phyloP scores from a whole-genome alignment of 2,329 filamentous ascomycete genomes.

The Verticillium nonalfalfae region DNA sequence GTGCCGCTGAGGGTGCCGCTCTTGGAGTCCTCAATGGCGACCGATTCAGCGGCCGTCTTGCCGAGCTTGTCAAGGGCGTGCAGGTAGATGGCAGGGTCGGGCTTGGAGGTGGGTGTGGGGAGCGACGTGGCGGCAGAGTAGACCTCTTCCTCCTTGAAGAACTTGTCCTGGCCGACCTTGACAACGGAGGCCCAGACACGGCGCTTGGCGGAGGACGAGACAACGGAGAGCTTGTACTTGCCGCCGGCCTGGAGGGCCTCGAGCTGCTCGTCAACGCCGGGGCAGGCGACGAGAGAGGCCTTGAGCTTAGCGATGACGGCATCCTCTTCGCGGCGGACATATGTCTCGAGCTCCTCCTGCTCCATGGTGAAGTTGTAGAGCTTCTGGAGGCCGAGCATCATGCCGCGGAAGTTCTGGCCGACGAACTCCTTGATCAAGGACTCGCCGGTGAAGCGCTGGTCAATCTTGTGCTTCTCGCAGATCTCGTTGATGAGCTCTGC shows the following conservation, averaged over 20 bases:
- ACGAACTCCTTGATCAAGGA: constrained; percentile 82
- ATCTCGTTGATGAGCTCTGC: constrained; percentile 86
- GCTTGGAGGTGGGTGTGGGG: constrained; percentile 77
- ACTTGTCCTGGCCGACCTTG: constrained; percentile 74
- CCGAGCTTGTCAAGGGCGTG: constrained; percentile 69
- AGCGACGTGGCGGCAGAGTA: constrained; percentile 80
- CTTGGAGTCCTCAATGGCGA: constrained; percentile 86
- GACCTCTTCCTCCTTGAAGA: constrained; percentile 68
- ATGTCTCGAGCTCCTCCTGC: constrained; percentile 62
- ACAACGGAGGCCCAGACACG: constrained; percentile 72
- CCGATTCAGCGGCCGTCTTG: constrained; percentile 62
- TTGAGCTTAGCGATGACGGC: constrained; percentile 77
- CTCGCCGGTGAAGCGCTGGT: constrained; percentile 67
- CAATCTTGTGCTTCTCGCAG: constrained; percentile 57
- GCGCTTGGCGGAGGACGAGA: constrained; percentile 72
- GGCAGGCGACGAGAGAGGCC: constrained; percentile 60
- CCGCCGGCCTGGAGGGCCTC: constrained; percentile 52
- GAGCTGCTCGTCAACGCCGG: constrained; percentile 61
- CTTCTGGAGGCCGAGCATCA: constrained; percentile 71
- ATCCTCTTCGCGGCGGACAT: constrained; percentile 73
- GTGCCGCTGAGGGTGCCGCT: constrained; percentile 70
- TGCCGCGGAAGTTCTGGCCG: constrained; percentile 90
- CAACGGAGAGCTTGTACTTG: constrained; percentile 71
- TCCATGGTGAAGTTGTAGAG: constrained; percentile 68
- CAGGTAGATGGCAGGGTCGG: constrained; percentile 83